Conservation (phyloP, 2,329 filamentous ascomycete species). For the Fusarium mundagurra region DNA sequence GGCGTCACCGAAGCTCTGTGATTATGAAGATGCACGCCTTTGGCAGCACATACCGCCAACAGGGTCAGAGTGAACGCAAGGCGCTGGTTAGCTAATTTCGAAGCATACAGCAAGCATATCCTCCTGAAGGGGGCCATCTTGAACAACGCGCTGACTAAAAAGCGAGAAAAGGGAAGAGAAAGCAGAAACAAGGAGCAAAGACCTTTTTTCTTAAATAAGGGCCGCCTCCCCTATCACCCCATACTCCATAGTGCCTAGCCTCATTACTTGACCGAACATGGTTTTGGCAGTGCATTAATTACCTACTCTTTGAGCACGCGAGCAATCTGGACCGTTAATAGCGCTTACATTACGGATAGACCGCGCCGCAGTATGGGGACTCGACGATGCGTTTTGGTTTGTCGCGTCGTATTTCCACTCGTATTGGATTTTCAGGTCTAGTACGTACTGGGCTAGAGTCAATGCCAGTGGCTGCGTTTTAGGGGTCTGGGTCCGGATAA, state of each 20-base stretch:
- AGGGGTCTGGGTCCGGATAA: neutral
- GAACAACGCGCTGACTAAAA: neutral
- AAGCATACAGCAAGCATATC: neutral
- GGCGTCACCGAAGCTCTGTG: neutral
- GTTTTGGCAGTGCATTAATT: neutral
- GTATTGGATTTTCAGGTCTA: neutral
- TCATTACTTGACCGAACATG: neutral
- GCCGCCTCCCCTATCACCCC: neutral
- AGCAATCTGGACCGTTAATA: neutral
- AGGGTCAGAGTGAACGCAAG: neutral
- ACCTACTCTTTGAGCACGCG: neutral
- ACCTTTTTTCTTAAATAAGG: neutral
- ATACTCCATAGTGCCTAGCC: neutral
- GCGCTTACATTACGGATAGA: neutral
- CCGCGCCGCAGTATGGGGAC: neutral
- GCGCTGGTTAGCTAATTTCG: neutral
- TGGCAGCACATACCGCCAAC: neutral
- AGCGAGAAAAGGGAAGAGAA: neutral
- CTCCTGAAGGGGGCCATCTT: neutral
- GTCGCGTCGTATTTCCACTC: neutral
- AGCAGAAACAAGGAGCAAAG: neutral
- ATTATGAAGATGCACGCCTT: neutral
- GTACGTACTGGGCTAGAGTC: neutral
- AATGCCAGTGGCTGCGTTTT: neutral
- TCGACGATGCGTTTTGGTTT: neutral